Evolutionary conservation across 345 rosid genomes (phyloP).

Genomic region (Aurinia saxatilis): DNA sequence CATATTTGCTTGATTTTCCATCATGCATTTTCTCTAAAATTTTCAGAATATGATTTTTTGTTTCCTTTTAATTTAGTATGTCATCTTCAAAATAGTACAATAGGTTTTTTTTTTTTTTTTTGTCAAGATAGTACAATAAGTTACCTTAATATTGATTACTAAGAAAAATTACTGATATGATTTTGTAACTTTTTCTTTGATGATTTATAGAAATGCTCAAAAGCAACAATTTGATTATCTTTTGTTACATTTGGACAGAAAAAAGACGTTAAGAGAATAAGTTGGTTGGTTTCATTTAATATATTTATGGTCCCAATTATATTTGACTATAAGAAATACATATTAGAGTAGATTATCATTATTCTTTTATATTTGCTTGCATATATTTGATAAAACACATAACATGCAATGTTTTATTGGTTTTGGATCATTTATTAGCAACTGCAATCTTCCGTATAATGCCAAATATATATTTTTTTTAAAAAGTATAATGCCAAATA

Average conservation of each 20-base stretch:
- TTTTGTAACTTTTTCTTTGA: no score
- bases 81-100: no score
- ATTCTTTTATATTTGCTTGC: constrained; percentile 12
- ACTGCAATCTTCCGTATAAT: background rate
- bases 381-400: constrained; percentile 15
- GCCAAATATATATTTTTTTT: background rate
- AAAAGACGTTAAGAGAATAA: constrained; percentile 9
- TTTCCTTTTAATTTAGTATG: no score
- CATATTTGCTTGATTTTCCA: no score
- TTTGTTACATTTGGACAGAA: background rate
- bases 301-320: constrained; percentile 24
- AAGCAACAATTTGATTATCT: background rate
- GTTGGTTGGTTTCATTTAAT: constrained; percentile 23
- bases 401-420: constrained; percentile 13
- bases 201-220: background rate
- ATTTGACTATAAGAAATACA: constrained; percentile 7
- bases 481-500: background rate
- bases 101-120: no score
- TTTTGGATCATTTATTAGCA: constrained; percentile 16
- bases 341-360: constrained; percentile 18
- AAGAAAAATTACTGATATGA: no score
- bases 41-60: no score
- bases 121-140: no score
- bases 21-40: no score
- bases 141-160: no score